Percentiles rank a stretch among this genome's conserved stretches.
phyloP scores from a whole-genome alignment of 768 basidiomycete species.

The Termitomyces sp. region DNA sequence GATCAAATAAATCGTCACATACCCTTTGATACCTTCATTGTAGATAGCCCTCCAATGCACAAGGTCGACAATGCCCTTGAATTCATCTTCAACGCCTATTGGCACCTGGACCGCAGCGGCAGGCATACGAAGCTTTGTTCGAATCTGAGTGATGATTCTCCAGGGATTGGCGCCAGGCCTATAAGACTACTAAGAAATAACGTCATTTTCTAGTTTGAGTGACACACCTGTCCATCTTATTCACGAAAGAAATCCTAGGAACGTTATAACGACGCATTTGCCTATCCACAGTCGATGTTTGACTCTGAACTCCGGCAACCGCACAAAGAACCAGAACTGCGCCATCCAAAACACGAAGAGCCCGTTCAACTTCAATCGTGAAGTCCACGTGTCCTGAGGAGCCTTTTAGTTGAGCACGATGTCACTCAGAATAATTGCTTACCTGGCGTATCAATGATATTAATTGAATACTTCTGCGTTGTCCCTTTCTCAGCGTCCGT shows the following conservation, averaged over 20 bases:
- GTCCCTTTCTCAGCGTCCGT: conserved; percentile 53
- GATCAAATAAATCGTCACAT: conserved; percentile 20
- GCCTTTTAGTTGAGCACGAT: background rate
- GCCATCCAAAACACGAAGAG: conserved; percentile 93
- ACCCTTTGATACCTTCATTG: conserved; percentile 96
- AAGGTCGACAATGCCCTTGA: conserved; percentile 90
- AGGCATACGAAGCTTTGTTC: conserved; percentile 85
- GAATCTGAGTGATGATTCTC: conserved; percentile 89
- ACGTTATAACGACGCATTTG: conserved; percentile 98
- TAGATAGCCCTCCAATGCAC: conserved; percentile 94
- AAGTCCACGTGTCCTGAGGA: conserved; percentile 93
- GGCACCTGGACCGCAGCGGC: conserved; percentile 97
- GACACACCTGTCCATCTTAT: conserved; percentile 92
- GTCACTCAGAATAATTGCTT: conserved; percentile 8
- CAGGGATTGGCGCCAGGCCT: conserved; percentile 98
- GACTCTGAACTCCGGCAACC: conserved; percentile 96
- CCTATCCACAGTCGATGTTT: conserved; percentile 98
- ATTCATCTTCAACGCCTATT: conserved; percentile 85
- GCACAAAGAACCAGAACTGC: conserved; percentile 96
- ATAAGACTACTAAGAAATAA: background rate
- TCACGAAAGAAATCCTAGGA: conserved; percentile 93
- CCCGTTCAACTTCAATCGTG: conserved; percentile 98
- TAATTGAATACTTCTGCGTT: conserved; percentile 85
- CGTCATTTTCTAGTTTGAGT: background rate
- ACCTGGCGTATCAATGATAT: conserved; percentile 99